Evolutionary conservation across 441 rosid species (phyloP), one percentile per base, ranked within the genome.

Genomic region (Adansonia grandidieri): DNA sequence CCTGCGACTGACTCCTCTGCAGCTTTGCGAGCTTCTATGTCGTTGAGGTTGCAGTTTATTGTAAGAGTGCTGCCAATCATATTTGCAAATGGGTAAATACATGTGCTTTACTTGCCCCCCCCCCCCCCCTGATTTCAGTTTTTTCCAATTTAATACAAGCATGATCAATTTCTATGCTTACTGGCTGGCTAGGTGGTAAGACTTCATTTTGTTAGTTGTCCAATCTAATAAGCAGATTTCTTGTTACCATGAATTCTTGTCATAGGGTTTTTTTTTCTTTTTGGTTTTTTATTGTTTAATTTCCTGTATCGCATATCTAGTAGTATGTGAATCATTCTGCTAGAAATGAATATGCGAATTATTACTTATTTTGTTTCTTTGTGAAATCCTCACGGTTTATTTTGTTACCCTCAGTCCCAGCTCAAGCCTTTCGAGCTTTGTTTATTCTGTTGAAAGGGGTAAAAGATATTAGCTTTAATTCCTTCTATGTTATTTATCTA

Each of bases 1-100:
- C 80, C 93, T 83, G 56, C 84, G 28, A 88, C 89, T 28, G 91
- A 95, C 60, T 87, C 98, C 68, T 91, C 98, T 73, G 87, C 91
- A 77, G 99, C 97, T 72, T 80, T 95, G 80, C 92, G 97, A 80
- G 92, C 98, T 81, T 97, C 99, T 42, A 82, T 93, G 88, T 89
- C 91, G 48, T 57, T 97, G 81, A 94, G 98, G 81, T 84, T 93
- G 91, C 98, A 93, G 71, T 90, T 97, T 79, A 87, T 97, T 77
- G 81, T 95, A 71, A 87, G 97, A 82, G 86, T 91, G 86, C 90
- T 97, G 79, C 96, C 98, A 63, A 78, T 87, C 74, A 90, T 97
- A 71, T 92, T 93, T 84, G 84, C 93, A 64, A 90, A 91, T 73
- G 85, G 93, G 94, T 91, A 90, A 83, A 71, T 71, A 63, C 42